Percentiles rank a stretch among this genome's conserved stretches.
These are phyloP conservation scores for Apophysomyces ossiformis DNA, from an alignment of 371 early-diverging fungal species.

Conservation along the genomic window DNA sequence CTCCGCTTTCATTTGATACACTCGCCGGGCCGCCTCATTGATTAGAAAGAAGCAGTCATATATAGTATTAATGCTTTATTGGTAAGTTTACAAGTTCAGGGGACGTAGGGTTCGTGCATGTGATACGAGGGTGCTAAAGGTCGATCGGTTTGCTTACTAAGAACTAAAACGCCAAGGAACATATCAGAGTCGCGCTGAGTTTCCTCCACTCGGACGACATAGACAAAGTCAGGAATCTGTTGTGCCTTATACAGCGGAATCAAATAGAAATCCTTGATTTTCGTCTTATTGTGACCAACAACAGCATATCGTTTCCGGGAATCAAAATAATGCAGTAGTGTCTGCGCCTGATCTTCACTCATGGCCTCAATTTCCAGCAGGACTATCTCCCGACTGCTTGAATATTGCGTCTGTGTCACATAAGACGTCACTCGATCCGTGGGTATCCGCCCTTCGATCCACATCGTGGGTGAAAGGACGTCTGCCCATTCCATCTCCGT, in stretches of 20 bases:
- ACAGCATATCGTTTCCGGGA: conserved; percentile 70
- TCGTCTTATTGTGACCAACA: conserved; percentile 65
- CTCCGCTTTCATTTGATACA: too few species aligned
- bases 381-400: conserved; percentile 62
- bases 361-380: conserved; percentile 57
- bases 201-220: conserved; percentile 49
- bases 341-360: conserved; percentile 35
- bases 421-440: conserved; percentile 58
- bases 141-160: conserved; percentile 38
- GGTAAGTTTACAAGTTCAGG: neutral
- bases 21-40: too few species aligned
- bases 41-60: neutral
- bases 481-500: conserved; percentile 59
- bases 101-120: conserved; percentile 4
- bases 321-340: conserved; percentile 64
- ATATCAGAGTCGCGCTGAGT: conserved; percentile 38
- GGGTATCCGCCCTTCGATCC: conserved; percentile 74
- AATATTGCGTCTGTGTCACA: conserved; percentile 56
- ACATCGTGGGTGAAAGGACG: conserved; percentile 62
- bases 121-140: conserved; percentile 10
- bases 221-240: conserved; percentile 59
- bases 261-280: conserved; percentile 78
- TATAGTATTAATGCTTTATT: neutral
- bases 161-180: conserved; percentile 59
- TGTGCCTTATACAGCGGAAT: conserved; percentile 60